Conservation (phyloP, 345 rosid genomes). For the Leavenworthia alabamica region DNA sequence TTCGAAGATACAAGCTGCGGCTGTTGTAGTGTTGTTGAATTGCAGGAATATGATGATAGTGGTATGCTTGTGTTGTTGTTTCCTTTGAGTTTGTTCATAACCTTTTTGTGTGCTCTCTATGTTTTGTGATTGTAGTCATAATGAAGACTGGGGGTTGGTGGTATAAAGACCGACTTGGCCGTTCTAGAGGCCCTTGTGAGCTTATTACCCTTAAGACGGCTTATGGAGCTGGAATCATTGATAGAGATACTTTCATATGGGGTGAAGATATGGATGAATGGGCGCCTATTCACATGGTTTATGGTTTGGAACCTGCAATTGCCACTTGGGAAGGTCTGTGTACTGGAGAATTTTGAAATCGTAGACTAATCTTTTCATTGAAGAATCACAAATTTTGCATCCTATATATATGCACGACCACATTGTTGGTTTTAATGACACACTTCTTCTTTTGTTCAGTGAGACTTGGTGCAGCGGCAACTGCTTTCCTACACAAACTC, state of each 20-base stretch:
- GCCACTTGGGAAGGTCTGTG: slow-evolving; percentile 92
- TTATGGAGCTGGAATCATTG: slow-evolving; percentile 85
- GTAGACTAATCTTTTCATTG: background rate
- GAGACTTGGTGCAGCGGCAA: slow-evolving; percentile 84
- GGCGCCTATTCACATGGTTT: slow-evolving; percentile 94
- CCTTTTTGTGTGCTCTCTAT: background rate
- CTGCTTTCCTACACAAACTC: slow-evolving; percentile 74
- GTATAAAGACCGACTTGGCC: slow-evolving; percentile 88
- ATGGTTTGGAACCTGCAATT: slow-evolving; percentile 85
- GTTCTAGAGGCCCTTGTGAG: slow-evolving; percentile 88
- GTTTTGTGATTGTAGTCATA: slow-evolving; percentile 42
- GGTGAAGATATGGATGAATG: slow-evolving; percentile 93
- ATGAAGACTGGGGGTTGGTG: slow-evolving; percentile 82
- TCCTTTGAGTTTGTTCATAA: background rate
- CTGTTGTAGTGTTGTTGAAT: background rate
- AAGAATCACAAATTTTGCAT: background rate
- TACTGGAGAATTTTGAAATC: background rate
- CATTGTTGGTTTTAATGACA: background rate
- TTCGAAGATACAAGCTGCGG: background rate
- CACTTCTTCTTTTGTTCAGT: slow-evolving; percentile 37
- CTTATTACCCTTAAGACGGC: slow-evolving; percentile 81
- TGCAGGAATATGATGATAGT: background rate
- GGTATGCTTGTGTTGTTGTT: background rate
- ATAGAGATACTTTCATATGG: slow-evolving; percentile 90
- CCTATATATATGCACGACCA: background rate